A percentile compares a stretch with the other conserved stretches of the same genome.
phyloP scores from a whole-genome alignment of 495 filamentous ascomycete species.

The Penicillium egyptiacum region DNA sequence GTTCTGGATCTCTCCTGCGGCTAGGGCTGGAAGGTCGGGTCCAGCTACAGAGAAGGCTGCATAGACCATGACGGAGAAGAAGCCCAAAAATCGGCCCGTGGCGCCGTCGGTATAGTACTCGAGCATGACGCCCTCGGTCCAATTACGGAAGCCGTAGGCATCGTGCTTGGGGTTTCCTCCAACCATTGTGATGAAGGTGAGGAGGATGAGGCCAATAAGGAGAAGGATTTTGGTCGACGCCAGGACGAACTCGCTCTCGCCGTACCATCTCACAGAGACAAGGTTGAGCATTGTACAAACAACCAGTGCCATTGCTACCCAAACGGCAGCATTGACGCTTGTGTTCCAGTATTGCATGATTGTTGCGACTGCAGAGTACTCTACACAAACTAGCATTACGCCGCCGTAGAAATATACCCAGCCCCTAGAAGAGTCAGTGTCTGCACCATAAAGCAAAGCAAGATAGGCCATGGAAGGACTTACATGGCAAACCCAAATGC shows the following conservation, averaged over 20 bases:
- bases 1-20: constrained; percentile 77
- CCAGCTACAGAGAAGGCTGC: constrained; percentile 53
- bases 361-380: constrained; percentile 66
- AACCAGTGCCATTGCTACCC: constrained; percentile 69
- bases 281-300: constrained; percentile 65
- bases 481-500: constrained; percentile 69
- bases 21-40: constrained; percentile 71
- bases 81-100: constrained; percentile 42
- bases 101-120: constrained; percentile 35
- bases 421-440: constrained; percentile 31
- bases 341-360: constrained; percentile 71
- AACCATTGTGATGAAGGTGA: constrained; percentile 67
- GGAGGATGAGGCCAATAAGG: constrained; percentile 66
- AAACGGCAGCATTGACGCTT: constrained; percentile 52
- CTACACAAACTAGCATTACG: constrained; percentile 57
- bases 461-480: constrained; percentile 7
- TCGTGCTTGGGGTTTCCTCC: constrained; percentile 64
- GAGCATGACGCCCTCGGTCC: constrained; percentile 47
- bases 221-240: constrained; percentile 73
- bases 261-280: constrained; percentile 67
- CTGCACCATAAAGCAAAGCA: constrained; percentile 8
- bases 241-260: constrained; percentile 73
- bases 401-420: constrained; percentile 41
- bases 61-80: constrained; percentile 46
- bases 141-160: constrained; percentile 67